phyloP scores from a whole-genome alignment of 2,329 filamentous ascomycete species.

The Ascochyta pisi region DNA sequence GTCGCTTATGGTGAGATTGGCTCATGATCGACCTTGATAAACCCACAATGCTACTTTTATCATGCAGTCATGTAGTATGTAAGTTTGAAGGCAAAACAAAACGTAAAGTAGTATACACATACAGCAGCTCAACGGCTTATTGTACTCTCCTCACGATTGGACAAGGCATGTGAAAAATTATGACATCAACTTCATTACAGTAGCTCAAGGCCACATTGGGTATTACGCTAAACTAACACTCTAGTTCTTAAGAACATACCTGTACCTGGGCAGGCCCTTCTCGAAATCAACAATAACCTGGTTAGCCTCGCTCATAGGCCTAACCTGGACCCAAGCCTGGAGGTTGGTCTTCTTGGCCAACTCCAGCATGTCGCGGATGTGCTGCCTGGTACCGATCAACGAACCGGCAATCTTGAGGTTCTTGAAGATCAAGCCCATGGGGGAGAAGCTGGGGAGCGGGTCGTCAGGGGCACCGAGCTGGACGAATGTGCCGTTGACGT shows the following conservation, averaged over 20 bases:
- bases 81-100: not conserved
- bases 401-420: constrained; percentile 69
- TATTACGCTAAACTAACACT: constrained; percentile 12
- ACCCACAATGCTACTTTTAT: constrained; percentile 25
- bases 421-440: constrained; percentile 60
- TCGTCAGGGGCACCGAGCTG: constrained; percentile 72
- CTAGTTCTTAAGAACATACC: constrained; percentile 48
- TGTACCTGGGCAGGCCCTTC: constrained; percentile 52
- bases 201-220: constrained; percentile 8
- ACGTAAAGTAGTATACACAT: not conserved
- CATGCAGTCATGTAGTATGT: constrained; percentile 15
- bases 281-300: constrained; percentile 49
- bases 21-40: constrained; percentile 30
- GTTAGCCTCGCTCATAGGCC: constrained; percentile 49
- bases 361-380: constrained; percentile 62
- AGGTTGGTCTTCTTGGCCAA: constrained; percentile 51
- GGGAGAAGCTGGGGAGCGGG: constrained; percentile 58
- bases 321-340: constrained; percentile 52
- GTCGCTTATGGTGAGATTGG: constrained; percentile 26
- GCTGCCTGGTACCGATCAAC: constrained; percentile 67
- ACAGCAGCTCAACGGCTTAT: not conserved
- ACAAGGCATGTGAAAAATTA: not conserved
- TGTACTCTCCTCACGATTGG: not conserved
- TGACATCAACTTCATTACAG: constrained; percentile 15
- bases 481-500: constrained; percentile 66